Percentiles rank a stretch among this genome's conserved stretches.
These are phyloP conservation scores for Thermothelomyces thermophilus DNA, from an alignment of 2,329 filamentous ascomycete species.

Conservation along the genomic window DNA sequence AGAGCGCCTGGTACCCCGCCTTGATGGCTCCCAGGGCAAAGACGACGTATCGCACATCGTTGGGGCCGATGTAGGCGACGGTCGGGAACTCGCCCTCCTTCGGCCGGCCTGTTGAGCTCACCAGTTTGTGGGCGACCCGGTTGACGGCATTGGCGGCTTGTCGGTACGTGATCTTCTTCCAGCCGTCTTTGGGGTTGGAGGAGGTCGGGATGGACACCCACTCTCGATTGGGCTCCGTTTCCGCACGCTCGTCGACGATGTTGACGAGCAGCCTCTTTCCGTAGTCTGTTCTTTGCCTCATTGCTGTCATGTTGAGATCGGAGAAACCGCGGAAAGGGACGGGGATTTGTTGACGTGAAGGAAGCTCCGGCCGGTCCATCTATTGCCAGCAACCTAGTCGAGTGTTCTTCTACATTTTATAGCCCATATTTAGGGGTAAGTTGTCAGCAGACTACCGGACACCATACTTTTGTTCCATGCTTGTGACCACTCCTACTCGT, in stretches of 20 bases:
- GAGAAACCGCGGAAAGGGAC: too few relatives aligned
- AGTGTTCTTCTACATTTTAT: too few relatives aligned
- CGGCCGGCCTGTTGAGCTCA: constrained; percentile 26
- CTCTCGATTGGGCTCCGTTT: constrained; percentile 30
- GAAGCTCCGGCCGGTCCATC: too few relatives aligned
- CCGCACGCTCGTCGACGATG: constrained; percentile 35
- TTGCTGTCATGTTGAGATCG: not conserved
- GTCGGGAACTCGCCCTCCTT: constrained; percentile 29
- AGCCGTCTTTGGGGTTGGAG: constrained; percentile 35
- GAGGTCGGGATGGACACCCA: constrained; percentile 32
- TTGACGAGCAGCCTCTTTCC: constrained; percentile 32
- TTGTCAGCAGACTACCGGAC: too few relatives aligned
- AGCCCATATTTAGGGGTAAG: too few relatives aligned
- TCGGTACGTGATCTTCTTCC: constrained; percentile 33
- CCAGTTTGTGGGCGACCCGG: constrained; percentile 32
- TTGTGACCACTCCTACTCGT: too few relatives aligned
- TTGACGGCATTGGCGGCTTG: constrained; percentile 37
- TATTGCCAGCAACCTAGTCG: too few relatives aligned
- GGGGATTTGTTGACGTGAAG: too few relatives aligned
- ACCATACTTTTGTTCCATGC: too few relatives aligned
- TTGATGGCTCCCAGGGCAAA: constrained; percentile 27
- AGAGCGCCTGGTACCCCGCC: constrained; percentile 34
- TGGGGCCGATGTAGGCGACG: constrained; percentile 40
- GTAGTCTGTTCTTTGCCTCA: constrained; percentile 10
- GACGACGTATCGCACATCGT: constrained; percentile 27